Evolutionary conservation across 75 land plant species (phyloP), one percentile per base, ranked within the genome.

Genomic region (Isoetes taiwanensis): DNA sequence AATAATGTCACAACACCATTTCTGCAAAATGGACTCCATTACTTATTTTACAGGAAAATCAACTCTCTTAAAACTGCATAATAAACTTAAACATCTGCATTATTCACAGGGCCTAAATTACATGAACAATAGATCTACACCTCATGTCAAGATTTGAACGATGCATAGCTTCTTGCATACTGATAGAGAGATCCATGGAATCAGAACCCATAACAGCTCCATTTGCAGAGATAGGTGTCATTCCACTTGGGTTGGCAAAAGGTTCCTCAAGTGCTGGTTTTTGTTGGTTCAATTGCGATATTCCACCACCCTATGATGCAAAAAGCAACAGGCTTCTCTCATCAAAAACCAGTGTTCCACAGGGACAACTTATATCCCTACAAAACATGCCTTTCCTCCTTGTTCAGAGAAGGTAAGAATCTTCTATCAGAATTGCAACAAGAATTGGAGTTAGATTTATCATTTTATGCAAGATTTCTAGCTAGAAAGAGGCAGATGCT

Each of bases 151-250:
- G 57, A 59, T 73, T 81, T 19, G 96, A 89, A 0, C 80, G 80
- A 50, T 85, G 90, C 77, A 84, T 63, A 31, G 90, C 96, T 69
- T 84, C 96, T 59, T 89, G 83, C 83, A 89, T 79, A 39, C 83
- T 62, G 8, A 58, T 70, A 31, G 80, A 67, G 78, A 84, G 56
- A 24, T 80, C 78, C 65, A 71, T 54, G 19, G 76, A 68, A 43
- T 79, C 85, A 10, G 59, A 32, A 72, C 71, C 70, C 48, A 12
- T 39, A 24, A 48, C 19, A 11, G 33, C 20, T 12, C 41, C 64
- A 1, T 63, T 59, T 54, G 23, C 63, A 46, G 58, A 58, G 6
- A 8, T 54, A 25, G 21, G 20, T n/a, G 33, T 6, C 20, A 33
- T 28, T 37, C 25, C 41, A 34, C 14, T 27, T 0, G 20, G 20